Evolutionary conservation across 164 flowering plant species (phyloP), one percentile per base, ranked within the genome.

Genomic region (Nelumbo lutea): DNA sequence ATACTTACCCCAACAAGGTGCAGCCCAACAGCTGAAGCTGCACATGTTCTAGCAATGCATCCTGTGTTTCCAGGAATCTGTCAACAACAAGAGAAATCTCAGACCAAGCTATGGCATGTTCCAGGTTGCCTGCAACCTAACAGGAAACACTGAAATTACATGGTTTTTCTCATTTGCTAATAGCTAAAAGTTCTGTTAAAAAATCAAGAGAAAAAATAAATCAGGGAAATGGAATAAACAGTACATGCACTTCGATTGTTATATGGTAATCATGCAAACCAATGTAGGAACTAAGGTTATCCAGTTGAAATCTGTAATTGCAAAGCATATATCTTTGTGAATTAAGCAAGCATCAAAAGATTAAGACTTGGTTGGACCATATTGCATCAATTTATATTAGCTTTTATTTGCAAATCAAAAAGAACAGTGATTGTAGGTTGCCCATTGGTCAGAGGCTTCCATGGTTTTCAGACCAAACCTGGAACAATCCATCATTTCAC

Each of bases 41-140:
- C 97, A 86, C 97, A 91, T 58, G 95, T 94, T 84, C 98, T 88
- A 13, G 98, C 98, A 75, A 90, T 88, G 83, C 83, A 83, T 67
- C 98, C 98, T 8, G 93, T 85, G 75, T 94, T 94, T 73, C 98
- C 98, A 79, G 98, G 97, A 85, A 94, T 94, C 98, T 94, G 87
- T 61, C 76, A 85, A 78, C 76, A 57, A 85, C 65, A 75, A 86
- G 43, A 69, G 15, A 75, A 74, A 75, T 79, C 77, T 77, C 75
- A 82, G 79, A 75, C 60, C 69, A 64, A 75, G 59, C 71, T 68
- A 72, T 15, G 50, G 58, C 65, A 64, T 68, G 48, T 73, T 68
- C 45, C 68, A 68, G 73, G 75, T 68, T 57, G 69, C 79, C 68
- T 64, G 73, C 73, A 73, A 69, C 75, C 78, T 69, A 75, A 76